Evolutionary conservation across 1,284 basidiomycete species (phyloP), one percentile per base, ranked within the genome.

Genomic region (Ustilago bromivora): DNA sequence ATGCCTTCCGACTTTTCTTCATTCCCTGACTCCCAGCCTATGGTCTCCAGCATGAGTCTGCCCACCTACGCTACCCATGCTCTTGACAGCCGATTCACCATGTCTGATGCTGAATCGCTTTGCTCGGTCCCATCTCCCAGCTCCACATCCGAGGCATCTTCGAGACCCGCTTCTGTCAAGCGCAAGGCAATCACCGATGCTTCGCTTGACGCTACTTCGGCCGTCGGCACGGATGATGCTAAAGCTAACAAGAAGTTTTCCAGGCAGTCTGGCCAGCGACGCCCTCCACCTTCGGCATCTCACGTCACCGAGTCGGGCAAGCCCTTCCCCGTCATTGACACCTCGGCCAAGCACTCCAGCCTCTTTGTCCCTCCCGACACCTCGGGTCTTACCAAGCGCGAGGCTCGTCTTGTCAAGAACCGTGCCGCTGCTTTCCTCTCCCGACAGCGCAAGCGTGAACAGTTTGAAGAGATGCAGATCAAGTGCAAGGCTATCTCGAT

Each of bases 351-450:
- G 68, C 84, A 84, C 70, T 85, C 84, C 46, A 82, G 79, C 57
- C 81, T 84, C 41, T 95, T 95, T 83, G 87, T 95, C 9, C 93
- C 93, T 28, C 94, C 94, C 47, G 94, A 95, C 86, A 93, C 94
- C 68, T 90, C 91, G 57, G 94, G 94, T 57, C 90, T 95, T 68
- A 92, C 90, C 88, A 95, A 95, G 87, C 92, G 93, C 66, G 94
- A 95, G 87, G 94, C 94, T 59, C 91, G 94, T 62, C 90, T 95
- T 15, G 93, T 95, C 69, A 95, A 95, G 89, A 95, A 95, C 88
- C 90, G 94, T 63, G 94, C 94, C 13, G 94, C 94, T 10, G 94
- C 94, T 62, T 95, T 95, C 88, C 91, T 95, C 81, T 92, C 91
- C 86, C 89, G 94, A 83, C 94, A 95, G 87, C 90, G 94, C 82